phyloP scores from a whole-genome alignment of 1,284 basidiomycete species.

The Cystobasidium sp. region DNA sequence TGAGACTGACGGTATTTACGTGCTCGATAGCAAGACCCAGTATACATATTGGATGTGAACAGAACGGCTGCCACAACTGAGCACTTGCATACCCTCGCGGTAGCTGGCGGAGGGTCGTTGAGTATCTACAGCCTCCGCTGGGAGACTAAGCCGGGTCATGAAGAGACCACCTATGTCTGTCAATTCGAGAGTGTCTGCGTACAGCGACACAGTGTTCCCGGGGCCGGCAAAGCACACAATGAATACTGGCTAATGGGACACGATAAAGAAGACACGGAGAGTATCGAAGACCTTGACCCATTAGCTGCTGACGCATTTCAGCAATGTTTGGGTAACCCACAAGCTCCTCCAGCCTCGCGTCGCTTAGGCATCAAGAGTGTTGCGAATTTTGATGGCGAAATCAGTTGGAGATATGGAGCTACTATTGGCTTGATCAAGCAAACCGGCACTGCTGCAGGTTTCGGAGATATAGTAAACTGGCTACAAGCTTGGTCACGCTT shows the following conservation, averaged over 20 bases:
- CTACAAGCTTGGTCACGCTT: constrained; percentile 13
- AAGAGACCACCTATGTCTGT: constrained; percentile 1
- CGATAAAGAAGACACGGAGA: not conserved
- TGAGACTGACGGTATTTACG: no score
- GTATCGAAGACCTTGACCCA: not conserved
- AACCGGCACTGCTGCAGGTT: not conserved
- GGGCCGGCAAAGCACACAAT: not conserved
- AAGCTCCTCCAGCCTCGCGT: not conserved
- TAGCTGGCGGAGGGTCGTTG: not conserved
- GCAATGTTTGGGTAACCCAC: not conserved
- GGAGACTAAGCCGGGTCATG: not conserved
- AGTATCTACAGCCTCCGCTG: constrained; percentile 9
- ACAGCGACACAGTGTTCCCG: not conserved
- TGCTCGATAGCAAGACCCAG: no score
- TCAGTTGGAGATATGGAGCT: not conserved
- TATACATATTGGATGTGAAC: not conserved
- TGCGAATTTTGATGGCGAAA: not conserved
- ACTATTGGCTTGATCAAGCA: not conserved
- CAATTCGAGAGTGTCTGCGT: constrained; percentile 8
- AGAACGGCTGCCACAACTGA: not conserved
- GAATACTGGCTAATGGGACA: constrained; percentile 3
- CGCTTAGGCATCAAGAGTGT: not conserved
- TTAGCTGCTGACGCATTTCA: not conserved
- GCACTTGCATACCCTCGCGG: not conserved
- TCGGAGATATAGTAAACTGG: not conserved